Evolutionary conservation across 768 basidiomycete species (phyloP).

Genomic region (Hypsizygus marmoreus): DNA sequence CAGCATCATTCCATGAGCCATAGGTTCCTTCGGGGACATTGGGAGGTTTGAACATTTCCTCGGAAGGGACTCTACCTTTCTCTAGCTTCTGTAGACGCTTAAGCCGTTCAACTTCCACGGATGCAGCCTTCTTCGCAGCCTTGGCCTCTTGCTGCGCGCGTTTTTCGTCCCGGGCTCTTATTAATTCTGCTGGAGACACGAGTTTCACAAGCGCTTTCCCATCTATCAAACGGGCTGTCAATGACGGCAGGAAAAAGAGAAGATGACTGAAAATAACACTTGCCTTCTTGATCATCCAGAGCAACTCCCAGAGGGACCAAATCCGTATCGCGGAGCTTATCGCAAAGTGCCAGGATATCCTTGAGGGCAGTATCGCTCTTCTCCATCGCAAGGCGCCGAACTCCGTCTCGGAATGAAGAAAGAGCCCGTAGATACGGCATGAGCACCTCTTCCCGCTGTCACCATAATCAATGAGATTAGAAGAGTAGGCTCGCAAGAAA

Average conservation of each 20-base stretch:
- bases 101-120: conserved; percentile 61
- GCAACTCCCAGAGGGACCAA: conserved; percentile 94
- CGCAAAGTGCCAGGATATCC: conserved; percentile 85
- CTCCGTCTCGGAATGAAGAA: conserved; percentile 89
- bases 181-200: conserved; percentile 77
- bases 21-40: conserved; percentile 74
- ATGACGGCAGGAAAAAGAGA: not conserved
- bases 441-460: conserved; percentile 78
- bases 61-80: conserved; percentile 74
- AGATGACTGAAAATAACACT: conserved; percentile 17
- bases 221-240: conserved; percentile 46
- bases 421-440: conserved; percentile 88
- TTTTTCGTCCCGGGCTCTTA: conserved; percentile 89
- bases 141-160: conserved; percentile 73
- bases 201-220: conserved; percentile 95
- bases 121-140: conserved; percentile 74
- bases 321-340: conserved; percentile 87
- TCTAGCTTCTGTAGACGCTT: conserved; percentile 81
- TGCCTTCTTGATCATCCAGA: conserved; percentile 94
- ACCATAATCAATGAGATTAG: conserved; percentile 13
- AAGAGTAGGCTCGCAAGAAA: not conserved
- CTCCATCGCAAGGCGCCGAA: conserved; percentile 79
- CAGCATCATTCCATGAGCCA: conserved; percentile 80
- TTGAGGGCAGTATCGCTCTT: conserved; percentile 65
- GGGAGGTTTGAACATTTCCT: conserved; percentile 84